Base-by-base conservation (phyloP, 305 asterid species). In the Solanum hybrid region DNA sequence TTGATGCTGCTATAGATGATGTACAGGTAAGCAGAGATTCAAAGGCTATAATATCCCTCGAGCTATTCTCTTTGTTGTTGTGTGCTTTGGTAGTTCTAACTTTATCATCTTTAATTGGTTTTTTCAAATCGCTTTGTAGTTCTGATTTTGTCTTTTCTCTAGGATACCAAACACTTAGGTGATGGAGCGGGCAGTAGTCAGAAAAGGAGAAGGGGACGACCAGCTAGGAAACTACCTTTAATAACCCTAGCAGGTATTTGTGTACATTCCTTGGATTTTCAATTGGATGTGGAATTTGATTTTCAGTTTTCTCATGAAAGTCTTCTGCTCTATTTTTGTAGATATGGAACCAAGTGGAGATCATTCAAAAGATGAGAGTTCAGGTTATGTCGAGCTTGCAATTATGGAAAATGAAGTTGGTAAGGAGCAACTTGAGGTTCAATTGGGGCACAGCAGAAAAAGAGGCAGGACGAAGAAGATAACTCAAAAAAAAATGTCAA, bases 201-300 rank as follows among this genome's bases (percentile, higher is more conserved):
- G 29, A 93, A 80, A 89, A 94, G 88, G 89, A 92, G 86, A 91
- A 92, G 95, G 87, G 99, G 97, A 35, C 93, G 98, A 88, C 98
- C 96, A 64, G 90, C 88, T 51, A 94, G 69, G 90, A 78, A 38
- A 42, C 77, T 31, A 29, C 29, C 12, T 5, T 91, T 81, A 31
- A 89, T 81, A 26, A 88, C 78, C 90, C 85, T 77, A 71, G 56
- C 90, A 91, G 96, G 98, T 94, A 82, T 77, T 24, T 73, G 3
- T 22, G 40, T 69, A 78, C 24, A 38, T 89, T 51, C 26, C 34
- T 3, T 26, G 40, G 85, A 17, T 81, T 31, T 85, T 71, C 32
- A 82, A 14, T 51, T 36, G 38, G 38, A 24, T 42, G 89, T 85
- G 35, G 27, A 29, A 17, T n/a, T 81, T 81, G 34, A 51, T 45